A percentile compares a stretch with the other conserved stretches of the same genome.
Conservation (phyloP, 495 filamentous ascomycete genomes). For the Aspergillus funiculosus region DNA sequence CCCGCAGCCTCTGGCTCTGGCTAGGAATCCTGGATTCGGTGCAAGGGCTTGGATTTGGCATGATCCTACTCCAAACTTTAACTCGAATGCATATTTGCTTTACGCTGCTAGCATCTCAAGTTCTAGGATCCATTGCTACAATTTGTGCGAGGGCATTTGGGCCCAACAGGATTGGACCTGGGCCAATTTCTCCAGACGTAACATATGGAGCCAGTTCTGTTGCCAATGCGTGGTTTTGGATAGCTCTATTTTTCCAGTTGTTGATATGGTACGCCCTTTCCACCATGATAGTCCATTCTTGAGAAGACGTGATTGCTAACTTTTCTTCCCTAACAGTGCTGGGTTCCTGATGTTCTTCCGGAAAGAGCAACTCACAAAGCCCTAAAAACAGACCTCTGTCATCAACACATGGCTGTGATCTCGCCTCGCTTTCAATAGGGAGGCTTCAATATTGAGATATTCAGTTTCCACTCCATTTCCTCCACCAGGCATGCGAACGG, state of each 20-base stretch:
- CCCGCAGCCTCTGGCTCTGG: constrained; percentile 48
- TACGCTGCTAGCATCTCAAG: constrained; percentile 45
- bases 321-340: constrained; percentile 25
- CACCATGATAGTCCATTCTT: background rate
- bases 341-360: constrained; percentile 67
- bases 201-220: constrained; percentile 42
- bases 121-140: constrained; percentile 46
- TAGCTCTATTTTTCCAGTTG: constrained; percentile 55
- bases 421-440: too few relatives aligned
- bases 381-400: constrained; percentile 28
- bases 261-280: constrained; percentile 50
- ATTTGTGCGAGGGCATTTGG: constrained; percentile 43
- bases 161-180: constrained; percentile 45
- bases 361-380: constrained; percentile 66
- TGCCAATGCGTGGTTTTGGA: constrained; percentile 60
- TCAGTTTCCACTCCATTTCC: too few relatives aligned
- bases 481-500: too few relatives aligned
- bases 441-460: too few relatives aligned
- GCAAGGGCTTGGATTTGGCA: constrained; percentile 48
- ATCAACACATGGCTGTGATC: too few relatives aligned
- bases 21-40: constrained; percentile 45
- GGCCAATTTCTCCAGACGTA: constrained; percentile 45
- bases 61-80: constrained; percentile 47
- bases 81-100: constrained; percentile 48
- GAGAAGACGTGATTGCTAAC: constrained; percentile 1